Conservation (phyloP, 1,284 basidiomycete species). For the Porphyrellus sp. region DNA sequence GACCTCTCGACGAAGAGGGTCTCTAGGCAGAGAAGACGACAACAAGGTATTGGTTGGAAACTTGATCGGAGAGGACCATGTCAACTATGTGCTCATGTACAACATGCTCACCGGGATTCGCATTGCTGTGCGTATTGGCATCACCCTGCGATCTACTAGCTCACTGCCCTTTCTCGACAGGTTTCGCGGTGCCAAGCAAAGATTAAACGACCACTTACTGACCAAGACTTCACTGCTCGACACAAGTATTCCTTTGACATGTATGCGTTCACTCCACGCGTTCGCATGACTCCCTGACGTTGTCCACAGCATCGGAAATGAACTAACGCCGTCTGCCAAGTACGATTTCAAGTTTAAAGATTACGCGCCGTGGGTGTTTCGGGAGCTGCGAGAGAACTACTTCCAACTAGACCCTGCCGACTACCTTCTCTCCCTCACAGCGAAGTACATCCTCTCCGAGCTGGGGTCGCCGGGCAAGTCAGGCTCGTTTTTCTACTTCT, state of each 20-base stretch:
- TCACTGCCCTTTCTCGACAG: constrained; percentile 38
- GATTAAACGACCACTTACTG: constrained; percentile 78
- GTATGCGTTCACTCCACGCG: constrained; percentile 44
- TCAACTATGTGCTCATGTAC: constrained; percentile 99
- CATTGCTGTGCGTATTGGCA: constrained; percentile 68
- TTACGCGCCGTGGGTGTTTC: constrained; percentile 97
- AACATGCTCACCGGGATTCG: constrained; percentile 99
- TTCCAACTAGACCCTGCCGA: constrained; percentile 97
- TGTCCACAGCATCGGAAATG: constrained; percentile 79
- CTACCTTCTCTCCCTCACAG: constrained; percentile 93
- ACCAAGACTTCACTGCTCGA: constrained; percentile 84
- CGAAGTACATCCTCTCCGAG: constrained; percentile 97
- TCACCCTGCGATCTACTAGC: constrained; percentile 17
- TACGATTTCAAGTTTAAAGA: constrained; percentile 99
- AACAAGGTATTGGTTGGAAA: constrained; percentile 84
- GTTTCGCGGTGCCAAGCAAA: constrained; percentile 97
- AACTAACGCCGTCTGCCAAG: constrained; percentile 92
- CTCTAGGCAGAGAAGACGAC: constrained; percentile 37
- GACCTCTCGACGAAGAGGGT: constrained; percentile 21
- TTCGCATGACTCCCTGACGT: constrained; percentile 14
- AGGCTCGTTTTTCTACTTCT: constrained; percentile 99
- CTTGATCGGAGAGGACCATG: constrained; percentile 94
- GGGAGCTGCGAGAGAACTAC: constrained; percentile 88
- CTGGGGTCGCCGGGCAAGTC: constrained; percentile 98
- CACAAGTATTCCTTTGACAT: constrained; percentile 99